phyloP scores from a whole-genome alignment of 2,329 filamentous ascomycete genomes.

The Colletotrichum godetiae region DNA sequence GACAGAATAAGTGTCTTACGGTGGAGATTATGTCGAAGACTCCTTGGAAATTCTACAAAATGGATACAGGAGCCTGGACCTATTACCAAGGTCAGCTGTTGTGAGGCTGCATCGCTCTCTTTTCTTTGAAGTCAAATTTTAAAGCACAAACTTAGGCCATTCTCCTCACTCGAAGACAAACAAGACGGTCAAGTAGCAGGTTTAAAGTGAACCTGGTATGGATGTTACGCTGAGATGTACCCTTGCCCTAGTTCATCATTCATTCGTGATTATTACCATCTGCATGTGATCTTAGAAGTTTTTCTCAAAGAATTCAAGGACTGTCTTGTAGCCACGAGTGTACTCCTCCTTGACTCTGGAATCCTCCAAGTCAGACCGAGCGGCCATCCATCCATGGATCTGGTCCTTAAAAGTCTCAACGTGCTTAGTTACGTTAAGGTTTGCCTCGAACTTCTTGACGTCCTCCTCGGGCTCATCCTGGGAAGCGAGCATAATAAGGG shows the following conservation, averaged over 20 bases:
- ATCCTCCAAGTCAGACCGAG: conserved; percentile 69
- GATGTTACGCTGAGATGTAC: no score
- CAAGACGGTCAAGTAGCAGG: no score
- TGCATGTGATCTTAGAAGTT: conserved; percentile 49
- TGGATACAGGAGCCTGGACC: no score
- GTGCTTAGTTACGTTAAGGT: conserved; percentile 65
- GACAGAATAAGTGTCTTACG: no score
- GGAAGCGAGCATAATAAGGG: conserved; percentile 72
- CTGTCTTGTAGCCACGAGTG: conserved; percentile 68
- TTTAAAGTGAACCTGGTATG: no score
- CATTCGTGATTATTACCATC: background rate
- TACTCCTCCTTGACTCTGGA: conserved; percentile 71
- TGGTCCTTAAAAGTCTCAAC: conserved; percentile 75
- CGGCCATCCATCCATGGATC: conserved; percentile 81
- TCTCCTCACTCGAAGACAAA: no score
- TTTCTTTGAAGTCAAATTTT: no score
- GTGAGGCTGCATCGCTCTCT: no score
- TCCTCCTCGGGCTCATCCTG: conserved; percentile 69
- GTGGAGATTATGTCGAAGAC: no score
- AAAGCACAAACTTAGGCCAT: no score
- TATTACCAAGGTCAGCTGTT: no score
- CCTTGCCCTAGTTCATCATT: background rate
- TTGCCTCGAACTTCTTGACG: conserved; percentile 67
- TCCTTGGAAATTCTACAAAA: no score
- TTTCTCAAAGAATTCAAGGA: conserved; percentile 68